phyloP scores from a whole-genome alignment of 1,284 basidiomycete genomes.

The Moesziomyces aphidis region DNA sequence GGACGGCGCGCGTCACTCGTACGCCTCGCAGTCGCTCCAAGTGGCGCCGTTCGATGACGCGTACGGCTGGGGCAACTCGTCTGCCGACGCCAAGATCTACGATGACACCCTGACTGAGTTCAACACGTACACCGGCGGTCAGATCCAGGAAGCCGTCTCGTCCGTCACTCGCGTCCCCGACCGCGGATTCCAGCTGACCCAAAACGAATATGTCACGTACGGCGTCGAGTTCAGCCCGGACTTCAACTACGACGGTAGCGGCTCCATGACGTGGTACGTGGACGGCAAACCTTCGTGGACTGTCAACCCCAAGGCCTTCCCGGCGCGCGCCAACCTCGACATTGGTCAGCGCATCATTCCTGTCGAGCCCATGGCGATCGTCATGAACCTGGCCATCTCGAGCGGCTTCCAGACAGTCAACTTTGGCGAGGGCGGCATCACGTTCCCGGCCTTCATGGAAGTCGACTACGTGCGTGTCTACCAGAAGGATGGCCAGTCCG shows the following conservation, averaged over 20 bases:
- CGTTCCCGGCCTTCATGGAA: conserved; percentile 55
- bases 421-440: conserved; percentile 44
- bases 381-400: conserved; percentile 63
- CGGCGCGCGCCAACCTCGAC: conserved; percentile 32
- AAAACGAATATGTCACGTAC: conserved; percentile 46
- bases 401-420: conserved; percentile 60
- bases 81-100: conserved; percentile 52
- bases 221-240: conserved; percentile 67
- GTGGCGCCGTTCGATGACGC: conserved; percentile 65
- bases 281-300: conserved; percentile 65
- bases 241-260: conserved; percentile 55
- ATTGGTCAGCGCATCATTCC: conserved; percentile 60
- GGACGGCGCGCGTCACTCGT: conserved; percentile 46
- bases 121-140: conserved; percentile 64
- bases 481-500: conserved; percentile 54
- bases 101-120: conserved; percentile 43
- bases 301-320: conserved; percentile 49
- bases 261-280: conserved; percentile 62
- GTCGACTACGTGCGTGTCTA: conserved; percentile 64
- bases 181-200: conserved; percentile 49
- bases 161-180: conserved; percentile 57
- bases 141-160: conserved; percentile 67
- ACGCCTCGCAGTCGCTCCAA: conserved; percentile 66
- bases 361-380: conserved; percentile 64
- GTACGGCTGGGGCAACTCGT: conserved; percentile 56